These are phyloP conservation scores for Taxillus chinensis DNA, from an alignment of 164 flowering plant species.

Conservation along the genomic window DNA sequence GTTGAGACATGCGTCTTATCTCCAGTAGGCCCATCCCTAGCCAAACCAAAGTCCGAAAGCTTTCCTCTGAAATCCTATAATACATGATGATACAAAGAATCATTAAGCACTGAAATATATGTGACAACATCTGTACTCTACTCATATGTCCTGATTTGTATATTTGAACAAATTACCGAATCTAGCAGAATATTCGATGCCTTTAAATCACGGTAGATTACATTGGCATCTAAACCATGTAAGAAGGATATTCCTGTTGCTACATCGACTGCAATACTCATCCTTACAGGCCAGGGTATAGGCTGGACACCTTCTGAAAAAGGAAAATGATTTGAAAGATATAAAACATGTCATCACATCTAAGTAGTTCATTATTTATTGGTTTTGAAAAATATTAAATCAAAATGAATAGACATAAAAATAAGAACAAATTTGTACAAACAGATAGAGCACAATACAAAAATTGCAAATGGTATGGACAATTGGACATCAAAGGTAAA, in stretches of 20 bases:
- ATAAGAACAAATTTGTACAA: too few species aligned
- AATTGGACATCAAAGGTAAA: too few species aligned
- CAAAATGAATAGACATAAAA: too few species aligned
- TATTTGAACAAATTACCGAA: constrained; percentile 31
- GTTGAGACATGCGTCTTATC: constrained; percentile 89
- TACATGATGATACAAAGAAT: not conserved
- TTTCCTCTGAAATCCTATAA: constrained; percentile 68
- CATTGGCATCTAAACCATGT: constrained; percentile 49
- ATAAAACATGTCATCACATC: too few species aligned
- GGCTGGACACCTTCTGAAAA: constrained; percentile 55
- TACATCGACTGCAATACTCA: constrained; percentile 52
- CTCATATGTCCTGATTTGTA: not conserved
- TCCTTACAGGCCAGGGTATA: constrained; percentile 46
- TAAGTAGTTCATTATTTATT: too few species aligned
- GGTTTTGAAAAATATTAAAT: too few species aligned
- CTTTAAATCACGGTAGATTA: constrained; percentile 70
- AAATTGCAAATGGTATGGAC: too few species aligned
- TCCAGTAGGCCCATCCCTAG: constrained; percentile 90
- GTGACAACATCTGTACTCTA: not conserved
- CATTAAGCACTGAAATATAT: not conserved
- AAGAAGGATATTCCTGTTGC: constrained; percentile 62
- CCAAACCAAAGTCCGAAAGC: constrained; percentile 88
- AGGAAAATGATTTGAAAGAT: not conserved
- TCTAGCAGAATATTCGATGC: constrained; percentile 77
- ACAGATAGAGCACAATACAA: too few species aligned